Evolutionary conservation across 495 filamentous ascomycete species (phyloP), one percentile per base, ranked within the genome.

Genomic region (Penicillium cosmopolitanum): DNA sequence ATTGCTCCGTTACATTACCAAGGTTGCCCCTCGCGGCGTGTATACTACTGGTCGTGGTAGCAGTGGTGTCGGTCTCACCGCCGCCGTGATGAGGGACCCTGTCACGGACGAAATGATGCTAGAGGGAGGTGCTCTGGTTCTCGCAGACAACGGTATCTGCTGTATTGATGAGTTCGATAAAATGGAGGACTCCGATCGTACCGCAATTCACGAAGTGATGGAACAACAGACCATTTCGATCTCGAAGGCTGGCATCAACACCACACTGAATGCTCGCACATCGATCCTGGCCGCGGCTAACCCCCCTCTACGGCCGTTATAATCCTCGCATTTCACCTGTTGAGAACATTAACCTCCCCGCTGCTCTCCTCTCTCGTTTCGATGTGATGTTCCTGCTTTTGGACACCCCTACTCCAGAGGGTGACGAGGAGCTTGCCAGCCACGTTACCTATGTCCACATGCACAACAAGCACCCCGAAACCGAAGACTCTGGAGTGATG

Each of bases 151-250:
- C 67, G 95, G 95, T 64, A 96, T 96, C 75, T 98, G 95, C 86
- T 98, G 95, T 72, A 98, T 98, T 75, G 95, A 98, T 79, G 95
- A 98, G 73, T 98, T 98, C 70, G 95, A 98, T 81, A 98, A 98
- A 78, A 98, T 98, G 95, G 96, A 98, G 70, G 95, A 98, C 70
- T 83, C 85, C 54, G 96, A 98, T 73, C 85, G 95, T 58, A 98
- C 95, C 0, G 96, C 96, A 31, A 98, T 98, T 69, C 95, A 98
- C 82, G 95, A 98, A 86, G 95, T 98, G 33, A 98, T 98, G 95
- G 95, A 98, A 69, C 95, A 98, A 71, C 95, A 98, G 75, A 98
- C 95, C 51, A 98, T 98, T 57, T 96, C 91, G 55, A 98, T 98
- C 64, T 96, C 93, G 63, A 98, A 98, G 80, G 95, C 95, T 16